Conservation (phyloP, 164 flowering plant species). For the Protea cynaroides region DNA sequence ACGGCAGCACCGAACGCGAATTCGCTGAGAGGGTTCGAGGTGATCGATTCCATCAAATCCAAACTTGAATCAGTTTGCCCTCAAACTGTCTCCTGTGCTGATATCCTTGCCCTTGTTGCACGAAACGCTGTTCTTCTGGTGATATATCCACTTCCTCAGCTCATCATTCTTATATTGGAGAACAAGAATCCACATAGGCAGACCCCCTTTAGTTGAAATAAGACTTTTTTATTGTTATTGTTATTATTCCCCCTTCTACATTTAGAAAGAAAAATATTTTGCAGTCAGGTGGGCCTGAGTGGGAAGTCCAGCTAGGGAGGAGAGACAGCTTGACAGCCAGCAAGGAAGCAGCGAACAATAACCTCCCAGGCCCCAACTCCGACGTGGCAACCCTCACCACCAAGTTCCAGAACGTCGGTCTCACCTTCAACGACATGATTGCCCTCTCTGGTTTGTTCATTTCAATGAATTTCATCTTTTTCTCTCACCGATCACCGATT, state of each 20-base stretch:
- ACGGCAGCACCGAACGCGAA: conserved; percentile 66
- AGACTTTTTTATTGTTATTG: too few species aligned
- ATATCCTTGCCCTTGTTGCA: conserved; percentile 66
- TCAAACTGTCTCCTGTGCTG: conserved; percentile 76
- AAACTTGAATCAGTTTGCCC: conserved; percentile 62
- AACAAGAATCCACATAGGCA: too few species aligned
- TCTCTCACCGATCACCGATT: too few species aligned
- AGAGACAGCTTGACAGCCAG: conserved; percentile 65
- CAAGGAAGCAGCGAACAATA: conserved; percentile 51
- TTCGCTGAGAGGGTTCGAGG: conserved; percentile 69
- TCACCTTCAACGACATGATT: conserved; percentile 52
- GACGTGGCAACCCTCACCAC: conserved; percentile 36
- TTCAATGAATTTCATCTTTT: too few species aligned
- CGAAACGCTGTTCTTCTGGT: conserved; percentile 77
- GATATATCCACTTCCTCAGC: conserved; percentile 8
- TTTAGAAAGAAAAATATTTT: not conserved
- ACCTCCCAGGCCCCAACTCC: conserved; percentile 65
- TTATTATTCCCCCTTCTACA: too few species aligned
- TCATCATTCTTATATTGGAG: too few species aligned
- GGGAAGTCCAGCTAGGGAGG: conserved; percentile 70
- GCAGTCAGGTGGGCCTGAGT: conserved; percentile 78
- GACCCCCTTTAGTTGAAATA: too few species aligned
- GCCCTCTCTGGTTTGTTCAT: conserved; percentile 57
- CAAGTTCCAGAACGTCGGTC: conserved; percentile 60
- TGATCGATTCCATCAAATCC: conserved; percentile 62